Percentiles rank a stretch among this genome's conserved stretches.
Evolutionary conservation across 106 monocot genomes (phyloP).

Genomic region (Acanthochlamys bracteata): DNA sequence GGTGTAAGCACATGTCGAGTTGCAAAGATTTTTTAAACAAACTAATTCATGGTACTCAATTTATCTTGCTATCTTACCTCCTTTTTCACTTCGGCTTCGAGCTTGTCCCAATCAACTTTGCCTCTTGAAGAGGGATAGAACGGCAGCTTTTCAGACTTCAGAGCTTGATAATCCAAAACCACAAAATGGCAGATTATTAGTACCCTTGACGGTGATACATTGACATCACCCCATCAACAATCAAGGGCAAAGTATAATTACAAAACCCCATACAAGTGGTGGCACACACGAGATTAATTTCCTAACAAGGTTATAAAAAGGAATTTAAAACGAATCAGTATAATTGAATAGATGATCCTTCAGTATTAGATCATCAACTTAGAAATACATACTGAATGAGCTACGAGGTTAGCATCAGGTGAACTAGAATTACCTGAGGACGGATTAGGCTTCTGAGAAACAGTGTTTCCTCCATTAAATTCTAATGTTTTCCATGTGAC

Average conservation of each 20-base stretch:
- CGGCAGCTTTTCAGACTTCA: constrained; percentile 16
- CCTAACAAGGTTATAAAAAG: no score
- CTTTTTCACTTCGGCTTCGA: constrained; percentile 53
- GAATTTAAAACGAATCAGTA: no score
- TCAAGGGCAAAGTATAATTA: no score
- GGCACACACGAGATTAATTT: no score
- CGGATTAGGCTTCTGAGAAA: constrained; percentile 30
- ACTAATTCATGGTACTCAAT: no score
- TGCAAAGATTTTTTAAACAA: no score
- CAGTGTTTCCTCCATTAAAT: constrained; percentile 22
- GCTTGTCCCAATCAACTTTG: constrained; percentile 50
- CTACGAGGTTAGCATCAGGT: not conserved
- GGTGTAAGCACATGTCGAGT: no score
- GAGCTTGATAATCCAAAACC: not conserved
- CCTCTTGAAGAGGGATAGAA: constrained; percentile 48
- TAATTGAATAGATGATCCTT: no score
- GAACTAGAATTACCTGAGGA: constrained; percentile 25
- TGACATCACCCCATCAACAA: no score
- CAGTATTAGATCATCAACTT: no score
- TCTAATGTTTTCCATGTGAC: constrained; percentile 69
- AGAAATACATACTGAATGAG: no score
- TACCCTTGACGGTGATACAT: not conserved
- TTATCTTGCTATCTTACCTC: constrained; percentile 23
- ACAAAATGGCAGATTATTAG: not conserved
- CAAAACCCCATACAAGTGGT: no score